Evolutionary conservation across 2,329 filamentous ascomycete species (phyloP).

Genomic region (Emmonsiellopsis sp.): DNA sequence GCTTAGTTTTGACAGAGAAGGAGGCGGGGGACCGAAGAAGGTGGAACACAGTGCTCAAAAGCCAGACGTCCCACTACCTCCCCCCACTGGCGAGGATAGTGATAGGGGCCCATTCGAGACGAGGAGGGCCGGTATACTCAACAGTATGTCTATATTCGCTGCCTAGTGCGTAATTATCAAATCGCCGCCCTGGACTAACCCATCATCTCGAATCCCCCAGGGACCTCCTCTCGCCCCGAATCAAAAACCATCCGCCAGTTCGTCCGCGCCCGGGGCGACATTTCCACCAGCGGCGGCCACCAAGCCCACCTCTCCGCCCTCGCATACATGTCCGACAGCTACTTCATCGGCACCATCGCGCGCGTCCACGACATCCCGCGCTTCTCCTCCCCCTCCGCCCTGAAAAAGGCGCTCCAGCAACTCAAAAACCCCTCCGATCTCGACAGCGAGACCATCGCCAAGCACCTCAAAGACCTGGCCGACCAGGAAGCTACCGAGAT

Average conservation of each 20-base stretch:
- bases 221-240: slow-evolving; percentile 43
- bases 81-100: slow-evolving; percentile 22
- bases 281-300: slow-evolving; percentile 63
- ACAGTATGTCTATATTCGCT: slow-evolving; percentile 30
- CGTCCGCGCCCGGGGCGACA: slow-evolving; percentile 47
- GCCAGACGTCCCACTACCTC: slow-evolving; percentile 43
- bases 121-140: slow-evolving; percentile 47
- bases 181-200: neutral
- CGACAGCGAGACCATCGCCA: slow-evolving; percentile 30
- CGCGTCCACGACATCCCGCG: slow-evolving; percentile 73
- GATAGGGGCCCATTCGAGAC: slow-evolving; percentile 48
- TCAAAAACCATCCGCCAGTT: slow-evolving; percentile 57
- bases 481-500: slow-evolving; percentile 34
- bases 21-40: slow-evolving; percentile 39
- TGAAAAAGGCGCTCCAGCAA: slow-evolving; percentile 28
- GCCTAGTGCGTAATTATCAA: neutral
- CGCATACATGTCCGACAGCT: slow-evolving; percentile 86
- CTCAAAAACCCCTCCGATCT: slow-evolving; percentile 36
- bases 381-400: slow-evolving; percentile 46
- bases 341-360: slow-evolving; percentile 83
- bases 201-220: slow-evolving; percentile 15
- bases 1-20: slow-evolving; percentile 69
- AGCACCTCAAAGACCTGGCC: slow-evolving; percentile 33
- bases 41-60: slow-evolving; percentile 58
- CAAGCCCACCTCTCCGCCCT: slow-evolving; percentile 77